A percentile compares a stretch with the other conserved stretches of the same genome.
Evolutionary conservation across 257 asterid species (phyloP).

Genomic region (Solanum medicagineum): DNA sequence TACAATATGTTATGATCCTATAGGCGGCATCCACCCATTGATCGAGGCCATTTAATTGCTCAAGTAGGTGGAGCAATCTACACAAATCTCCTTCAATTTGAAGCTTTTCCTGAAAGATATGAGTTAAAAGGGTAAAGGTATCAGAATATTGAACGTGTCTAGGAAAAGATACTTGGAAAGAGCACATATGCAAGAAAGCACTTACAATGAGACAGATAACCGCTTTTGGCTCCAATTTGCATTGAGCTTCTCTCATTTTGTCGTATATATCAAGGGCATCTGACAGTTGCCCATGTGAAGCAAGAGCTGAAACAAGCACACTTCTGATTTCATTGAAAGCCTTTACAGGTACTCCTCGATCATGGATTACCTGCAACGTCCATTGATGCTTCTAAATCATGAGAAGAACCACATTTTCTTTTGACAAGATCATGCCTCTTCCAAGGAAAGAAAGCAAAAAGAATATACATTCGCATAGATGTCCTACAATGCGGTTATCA

Average conservation of each 20-base stretch:
- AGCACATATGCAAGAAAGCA: neutral
- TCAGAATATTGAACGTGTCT: neutral
- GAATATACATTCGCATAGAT: neutral
- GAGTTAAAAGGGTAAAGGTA: neutral
- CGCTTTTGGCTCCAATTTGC: conserved; percentile 55
- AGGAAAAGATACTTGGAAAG: neutral
- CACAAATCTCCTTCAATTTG: conserved; percentile 47
- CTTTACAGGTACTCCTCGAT: conserved; percentile 35
- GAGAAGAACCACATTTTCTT: neutral
- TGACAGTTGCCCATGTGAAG: conserved; percentile 61
- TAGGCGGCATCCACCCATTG: conserved; percentile 62
- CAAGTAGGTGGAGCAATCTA: conserved; percentile 56
- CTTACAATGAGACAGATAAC: conserved; percentile 63
- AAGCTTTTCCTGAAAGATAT: conserved; percentile 44
- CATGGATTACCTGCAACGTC: conserved; percentile 41
- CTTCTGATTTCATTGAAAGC: conserved; percentile 48
- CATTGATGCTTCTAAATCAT: neutral
- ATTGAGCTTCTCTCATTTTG: conserved; percentile 42
- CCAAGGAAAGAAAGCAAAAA: neutral
- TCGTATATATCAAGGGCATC: conserved; percentile 59
- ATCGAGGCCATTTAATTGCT: conserved; percentile 43
- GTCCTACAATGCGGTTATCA: neutral
- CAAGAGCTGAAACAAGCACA: conserved; percentile 77
- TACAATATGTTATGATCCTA: conserved; percentile 50
- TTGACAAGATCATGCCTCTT: neutral